A percentile compares a stretch with the other conserved stretches of the same genome.
Evolutionary conservation across 2,329 filamentous ascomycete genomes (phyloP).

Genomic region (Niveomyces coronatus): DNA sequence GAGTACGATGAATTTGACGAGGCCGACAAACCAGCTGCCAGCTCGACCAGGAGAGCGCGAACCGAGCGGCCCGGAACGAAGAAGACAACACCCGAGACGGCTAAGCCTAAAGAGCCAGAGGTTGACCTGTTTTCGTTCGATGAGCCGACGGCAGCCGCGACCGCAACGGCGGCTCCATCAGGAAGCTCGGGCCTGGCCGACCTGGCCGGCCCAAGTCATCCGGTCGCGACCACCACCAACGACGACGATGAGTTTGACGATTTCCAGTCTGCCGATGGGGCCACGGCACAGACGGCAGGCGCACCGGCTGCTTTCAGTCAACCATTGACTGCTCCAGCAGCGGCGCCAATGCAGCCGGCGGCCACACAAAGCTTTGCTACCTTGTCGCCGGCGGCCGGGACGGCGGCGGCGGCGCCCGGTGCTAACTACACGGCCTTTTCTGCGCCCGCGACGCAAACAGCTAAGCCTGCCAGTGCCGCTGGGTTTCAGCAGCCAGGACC

Average conservation of each 20-base stretch:
- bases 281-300: constrained; percentile 42
- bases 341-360: constrained; percentile 45
- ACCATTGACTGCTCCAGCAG: constrained; percentile 62
- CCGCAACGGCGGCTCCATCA: constrained; percentile 36
- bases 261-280: constrained; percentile 72
- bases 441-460: constrained; percentile 19
- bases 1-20: constrained; percentile 97
- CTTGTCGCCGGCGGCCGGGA: constrained; percentile 61
- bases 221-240: constrained; percentile 33
- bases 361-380: constrained; percentile 69
- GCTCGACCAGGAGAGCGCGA: constrained; percentile 24
- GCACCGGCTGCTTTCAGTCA: constrained; percentile 71
- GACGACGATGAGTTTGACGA: constrained; percentile 96
- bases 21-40: constrained; percentile 41
- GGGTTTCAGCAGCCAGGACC: constrained; percentile 70
- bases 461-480: constrained; percentile 42
- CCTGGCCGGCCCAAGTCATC: constrained; percentile 22
- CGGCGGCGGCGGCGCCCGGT: constrained; percentile 41
- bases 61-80: constrained; percentile 26
- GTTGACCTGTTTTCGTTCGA: constrained; percentile 91
- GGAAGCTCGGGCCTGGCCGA: constrained; percentile 37
- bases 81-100: constrained; percentile 42
- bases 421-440: constrained; percentile 49
- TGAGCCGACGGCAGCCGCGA: constrained; percentile 48
- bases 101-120: constrained; percentile 81